Evolutionary conservation across 768 basidiomycete genomes (phyloP).

Genomic region (Boletus vinaceobasis): DNA sequence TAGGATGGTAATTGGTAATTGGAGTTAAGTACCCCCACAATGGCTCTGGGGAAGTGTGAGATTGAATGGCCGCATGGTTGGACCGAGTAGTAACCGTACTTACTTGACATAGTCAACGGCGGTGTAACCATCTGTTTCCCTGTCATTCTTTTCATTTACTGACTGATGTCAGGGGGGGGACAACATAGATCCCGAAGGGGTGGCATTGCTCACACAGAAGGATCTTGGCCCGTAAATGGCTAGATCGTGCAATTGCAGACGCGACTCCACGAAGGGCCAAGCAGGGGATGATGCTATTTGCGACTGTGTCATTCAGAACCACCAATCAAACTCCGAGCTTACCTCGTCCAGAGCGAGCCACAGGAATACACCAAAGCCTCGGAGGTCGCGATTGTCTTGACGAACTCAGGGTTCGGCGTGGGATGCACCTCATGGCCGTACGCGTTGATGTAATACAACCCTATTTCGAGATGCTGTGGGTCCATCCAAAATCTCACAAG

Average conservation of each 20-base stretch:
- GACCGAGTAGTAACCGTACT: constrained; percentile 16
- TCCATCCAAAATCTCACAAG: constrained; percentile 1
- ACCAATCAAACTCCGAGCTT: constrained; percentile 13
- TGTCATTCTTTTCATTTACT: constrained; percentile 89
- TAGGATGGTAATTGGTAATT: constrained; percentile 48
- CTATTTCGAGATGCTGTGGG: constrained; percentile 34
- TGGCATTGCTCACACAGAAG: constrained; percentile 61
- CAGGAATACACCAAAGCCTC: constrained; percentile 86
- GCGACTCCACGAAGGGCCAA: constrained; percentile 82
- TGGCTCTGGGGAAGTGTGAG: constrained; percentile 45
- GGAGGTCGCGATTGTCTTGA: constrained; percentile 55
- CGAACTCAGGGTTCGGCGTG: constrained; percentile 76
- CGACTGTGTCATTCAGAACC: constrained; percentile 2
- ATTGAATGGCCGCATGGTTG: constrained; percentile 1
- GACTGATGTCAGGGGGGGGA: constrained; percentile 5
- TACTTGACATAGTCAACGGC: constrained; percentile 83
- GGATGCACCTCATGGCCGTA: constrained; percentile 94
- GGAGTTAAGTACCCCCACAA: constrained; percentile 65
- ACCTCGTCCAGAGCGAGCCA: constrained; percentile 95
- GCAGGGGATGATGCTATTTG: constrained; percentile 80
- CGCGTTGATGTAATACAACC: constrained; percentile 84
- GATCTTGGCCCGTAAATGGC: constrained; percentile 71
- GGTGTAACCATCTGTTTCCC: constrained; percentile 84
- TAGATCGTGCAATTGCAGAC: constrained; percentile 69
- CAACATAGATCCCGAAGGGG: not conserved